phyloP scores from a whole-genome alignment of 768 basidiomycete species.

The Calocera viscosa region DNA sequence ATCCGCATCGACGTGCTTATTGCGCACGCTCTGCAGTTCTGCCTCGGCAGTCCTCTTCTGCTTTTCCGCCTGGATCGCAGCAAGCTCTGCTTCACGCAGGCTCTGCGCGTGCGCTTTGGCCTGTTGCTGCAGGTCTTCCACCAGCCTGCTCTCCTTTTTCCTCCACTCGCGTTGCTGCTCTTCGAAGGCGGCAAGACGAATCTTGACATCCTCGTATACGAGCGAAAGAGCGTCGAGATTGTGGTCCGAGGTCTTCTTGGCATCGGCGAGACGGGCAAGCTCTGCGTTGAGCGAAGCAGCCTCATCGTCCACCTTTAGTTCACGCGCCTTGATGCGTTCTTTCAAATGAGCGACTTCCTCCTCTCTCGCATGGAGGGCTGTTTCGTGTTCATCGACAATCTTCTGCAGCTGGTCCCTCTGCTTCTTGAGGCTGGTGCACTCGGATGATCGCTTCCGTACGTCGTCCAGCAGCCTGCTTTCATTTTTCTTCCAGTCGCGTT shows the following conservation, averaged over 20 bases:
- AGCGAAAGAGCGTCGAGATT: conserved; percentile 48
- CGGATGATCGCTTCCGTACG: conserved; percentile 44
- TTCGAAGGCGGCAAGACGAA: conserved; percentile 63
- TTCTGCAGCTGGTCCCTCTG: conserved; percentile 54
- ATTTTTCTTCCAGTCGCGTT: conserved; percentile 48
- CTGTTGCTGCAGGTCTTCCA: conserved; percentile 38
- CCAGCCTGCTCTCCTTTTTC: conserved; percentile 49
- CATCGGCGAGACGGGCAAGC: conserved; percentile 60
- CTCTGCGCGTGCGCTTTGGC: conserved; percentile 39
- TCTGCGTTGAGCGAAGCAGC: conserved; percentile 66
- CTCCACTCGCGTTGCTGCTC: conserved; percentile 57
- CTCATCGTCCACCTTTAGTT: conserved; percentile 76
- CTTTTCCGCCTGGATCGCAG: conserved; percentile 51
- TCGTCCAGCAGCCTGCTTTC: conserved; percentile 54
- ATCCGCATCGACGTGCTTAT: conserved; percentile 57
- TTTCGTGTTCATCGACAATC: conserved; percentile 55
- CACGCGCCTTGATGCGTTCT: conserved; percentile 72
- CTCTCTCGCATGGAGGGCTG: conserved; percentile 55
- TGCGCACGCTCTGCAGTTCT: conserved; percentile 56
- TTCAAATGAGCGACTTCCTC: conserved; percentile 64
- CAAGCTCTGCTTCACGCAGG: conserved; percentile 32
- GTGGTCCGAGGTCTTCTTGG: conserved; percentile 70
- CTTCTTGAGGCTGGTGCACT: conserved; percentile 44
- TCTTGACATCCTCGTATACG: not conserved
- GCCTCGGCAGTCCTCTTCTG: conserved; percentile 54